These are phyloP conservation scores for Chiua virens DNA, from an alignment of 768 basidiomycete genomes.

Conservation along the genomic window DNA sequence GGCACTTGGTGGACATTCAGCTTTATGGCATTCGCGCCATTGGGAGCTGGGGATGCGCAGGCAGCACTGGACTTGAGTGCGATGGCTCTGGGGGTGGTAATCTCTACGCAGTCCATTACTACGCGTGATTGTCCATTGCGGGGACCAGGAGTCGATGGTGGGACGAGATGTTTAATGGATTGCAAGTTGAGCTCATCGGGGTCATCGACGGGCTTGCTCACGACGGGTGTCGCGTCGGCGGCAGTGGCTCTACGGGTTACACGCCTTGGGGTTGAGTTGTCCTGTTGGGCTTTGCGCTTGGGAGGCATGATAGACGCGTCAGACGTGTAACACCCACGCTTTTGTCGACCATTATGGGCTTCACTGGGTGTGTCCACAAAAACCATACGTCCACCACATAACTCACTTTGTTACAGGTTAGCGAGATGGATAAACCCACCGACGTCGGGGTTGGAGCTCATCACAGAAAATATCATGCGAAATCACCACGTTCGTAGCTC, in stretches of 20 bases:
- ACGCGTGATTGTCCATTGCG: constrained; percentile 17
- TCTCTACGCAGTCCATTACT: constrained; percentile 33
- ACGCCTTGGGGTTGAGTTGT: constrained; percentile 33
- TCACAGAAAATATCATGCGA: constrained; percentile 62
- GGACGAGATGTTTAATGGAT: constrained; percentile 1
- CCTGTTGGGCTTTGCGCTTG: constrained; percentile 44
- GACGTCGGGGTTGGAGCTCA: constrained; percentile 63
- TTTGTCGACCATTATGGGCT: constrained; percentile 48
- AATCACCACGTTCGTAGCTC: constrained; percentile 62
- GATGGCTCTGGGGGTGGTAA: constrained; percentile 24
- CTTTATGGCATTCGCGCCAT: neutral
- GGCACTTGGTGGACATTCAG: constrained; percentile 8
- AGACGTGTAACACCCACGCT: constrained; percentile 21
- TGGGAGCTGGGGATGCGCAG: constrained; percentile 12
- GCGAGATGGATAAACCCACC: constrained; percentile 87
- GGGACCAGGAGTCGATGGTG: constrained; percentile 26
- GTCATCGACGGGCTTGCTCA: constrained; percentile 6
- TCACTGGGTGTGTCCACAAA: constrained; percentile 50
- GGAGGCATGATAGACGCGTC: constrained; percentile 30
- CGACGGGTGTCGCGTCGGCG: constrained; percentile 3
- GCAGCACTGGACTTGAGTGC: constrained; percentile 1
- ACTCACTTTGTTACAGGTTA: constrained; percentile 43
- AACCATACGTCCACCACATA: neutral
- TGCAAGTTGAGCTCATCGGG: constrained; percentile 33
- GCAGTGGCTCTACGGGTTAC: constrained; percentile 24